Evolutionary conservation across 306 rosid species (phyloP).

Genomic region (Albizia julibrissin): DNA sequence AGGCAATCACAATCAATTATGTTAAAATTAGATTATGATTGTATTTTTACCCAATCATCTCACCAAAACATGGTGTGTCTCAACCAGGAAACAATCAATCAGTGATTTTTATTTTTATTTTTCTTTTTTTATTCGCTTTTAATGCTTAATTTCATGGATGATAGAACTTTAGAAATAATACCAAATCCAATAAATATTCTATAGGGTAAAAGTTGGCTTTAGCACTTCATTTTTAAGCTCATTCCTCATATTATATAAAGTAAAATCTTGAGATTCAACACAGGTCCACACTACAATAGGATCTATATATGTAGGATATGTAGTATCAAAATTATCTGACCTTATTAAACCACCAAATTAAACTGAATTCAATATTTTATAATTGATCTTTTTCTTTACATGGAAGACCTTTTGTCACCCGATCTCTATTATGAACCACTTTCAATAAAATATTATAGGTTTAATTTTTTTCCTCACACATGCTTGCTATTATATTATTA

Average conservation of each 20-base stretch:
- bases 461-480: neutral
- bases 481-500: neutral
- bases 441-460: neutral
- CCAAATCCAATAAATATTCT: neutral
- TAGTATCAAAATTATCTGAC: neutral
- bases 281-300: neutral
- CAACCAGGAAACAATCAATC: conserved; percentile 10
- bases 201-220: neutral
- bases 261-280: neutral
- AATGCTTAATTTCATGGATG: neutral
- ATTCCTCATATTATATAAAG: neutral
- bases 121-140: neutral
- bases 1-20: conserved; percentile 24
- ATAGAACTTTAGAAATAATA: neutral
- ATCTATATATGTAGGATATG: neutral
- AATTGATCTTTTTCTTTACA: neutral
- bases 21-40: conserved; percentile 18
- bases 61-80: conserved; percentile 41
- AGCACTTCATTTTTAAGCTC: neutral
- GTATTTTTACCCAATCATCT: conserved; percentile 8
- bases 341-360: neutral
- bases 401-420: conserved; percentile 11
- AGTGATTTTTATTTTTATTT: neutral
- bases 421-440: neutral
- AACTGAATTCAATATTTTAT: neutral